Conservation (phyloP, 441 rosid species). For the Pelargonium fulgidum region DNA sequence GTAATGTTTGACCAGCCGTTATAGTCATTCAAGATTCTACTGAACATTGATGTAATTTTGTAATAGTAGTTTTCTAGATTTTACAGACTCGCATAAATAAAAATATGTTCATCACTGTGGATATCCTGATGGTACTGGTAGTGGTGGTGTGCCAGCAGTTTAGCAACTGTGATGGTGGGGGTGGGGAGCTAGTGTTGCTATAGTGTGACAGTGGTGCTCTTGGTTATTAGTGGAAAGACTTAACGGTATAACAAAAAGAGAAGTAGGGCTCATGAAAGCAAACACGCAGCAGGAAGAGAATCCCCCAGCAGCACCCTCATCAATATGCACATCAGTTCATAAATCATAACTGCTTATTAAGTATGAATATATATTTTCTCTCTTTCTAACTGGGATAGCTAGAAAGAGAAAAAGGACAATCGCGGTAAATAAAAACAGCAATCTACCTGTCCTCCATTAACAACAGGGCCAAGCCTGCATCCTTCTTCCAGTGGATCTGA, state of each 20-base stretch:
- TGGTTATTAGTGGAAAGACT: neutral
- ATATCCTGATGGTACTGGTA: neutral
- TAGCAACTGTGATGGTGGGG: neutral
- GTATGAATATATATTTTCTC: neutral
- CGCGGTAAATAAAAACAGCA: conserved; percentile 1
- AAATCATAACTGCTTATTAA: neutral
- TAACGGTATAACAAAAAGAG: neutral
- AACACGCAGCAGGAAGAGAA: neutral
- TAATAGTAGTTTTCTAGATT: neutral
- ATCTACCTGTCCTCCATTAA: conserved; percentile 70
- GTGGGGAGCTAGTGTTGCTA: neutral
- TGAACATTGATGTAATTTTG: neutral
- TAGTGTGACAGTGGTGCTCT: neutral
- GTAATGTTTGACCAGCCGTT: neutral
- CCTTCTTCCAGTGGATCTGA: conserved; percentile 93
- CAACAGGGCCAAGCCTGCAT: conserved; percentile 91
- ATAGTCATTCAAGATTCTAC: neutral
- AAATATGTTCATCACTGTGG: neutral
- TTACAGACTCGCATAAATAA: neutral
- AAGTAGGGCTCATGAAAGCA: neutral
- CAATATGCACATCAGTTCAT: too few species aligned
- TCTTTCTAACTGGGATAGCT: neutral
- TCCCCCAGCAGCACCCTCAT: neutral
- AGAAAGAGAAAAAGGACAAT: neutral
- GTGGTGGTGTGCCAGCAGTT: neutral